A percentile compares a stretch with the other conserved stretches of the same genome.
Evolutionary conservation across 169 alveolate genomes (phyloP).

Genomic region (Eimeria acervulina): DNA sequence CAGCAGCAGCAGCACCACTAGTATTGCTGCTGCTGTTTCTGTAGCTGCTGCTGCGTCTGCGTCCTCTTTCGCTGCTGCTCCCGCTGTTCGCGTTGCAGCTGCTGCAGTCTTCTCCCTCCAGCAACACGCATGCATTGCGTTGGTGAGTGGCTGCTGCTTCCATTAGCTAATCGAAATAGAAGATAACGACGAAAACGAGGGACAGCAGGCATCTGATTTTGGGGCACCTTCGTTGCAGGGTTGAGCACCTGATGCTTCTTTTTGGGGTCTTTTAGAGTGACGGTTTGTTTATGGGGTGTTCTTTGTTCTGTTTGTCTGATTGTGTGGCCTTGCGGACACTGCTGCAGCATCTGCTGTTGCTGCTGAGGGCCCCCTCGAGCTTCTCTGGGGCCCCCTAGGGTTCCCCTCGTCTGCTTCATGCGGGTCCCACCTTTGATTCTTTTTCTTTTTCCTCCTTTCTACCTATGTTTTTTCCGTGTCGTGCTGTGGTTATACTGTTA

Average conservation of each 20-base stretch:
- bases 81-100: background rate
- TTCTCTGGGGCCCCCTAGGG: background rate
- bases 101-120: background rate
- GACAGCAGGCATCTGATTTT: background rate
- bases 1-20: background rate
- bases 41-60: background rate
- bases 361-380: background rate
- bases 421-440: background rate
- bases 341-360: too few relatives aligned
- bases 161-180: background rate
- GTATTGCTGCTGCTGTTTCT: background rate
- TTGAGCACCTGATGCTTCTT: background rate
- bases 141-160: background rate
- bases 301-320: too few relatives aligned
- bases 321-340: background rate
- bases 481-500: background rate
- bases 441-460: background rate
- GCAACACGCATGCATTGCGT: background rate
- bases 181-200: background rate
- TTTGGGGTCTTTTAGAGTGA: background rate
- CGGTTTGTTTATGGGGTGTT: too few relatives aligned
- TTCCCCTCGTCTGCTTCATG: background rate
- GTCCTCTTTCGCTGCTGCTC: background rate
- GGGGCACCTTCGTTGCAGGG: background rate
- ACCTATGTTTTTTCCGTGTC: background rate